Conservation (phyloP, 768 basidiomycete genomes). For the Grammothele lineata region DNA sequence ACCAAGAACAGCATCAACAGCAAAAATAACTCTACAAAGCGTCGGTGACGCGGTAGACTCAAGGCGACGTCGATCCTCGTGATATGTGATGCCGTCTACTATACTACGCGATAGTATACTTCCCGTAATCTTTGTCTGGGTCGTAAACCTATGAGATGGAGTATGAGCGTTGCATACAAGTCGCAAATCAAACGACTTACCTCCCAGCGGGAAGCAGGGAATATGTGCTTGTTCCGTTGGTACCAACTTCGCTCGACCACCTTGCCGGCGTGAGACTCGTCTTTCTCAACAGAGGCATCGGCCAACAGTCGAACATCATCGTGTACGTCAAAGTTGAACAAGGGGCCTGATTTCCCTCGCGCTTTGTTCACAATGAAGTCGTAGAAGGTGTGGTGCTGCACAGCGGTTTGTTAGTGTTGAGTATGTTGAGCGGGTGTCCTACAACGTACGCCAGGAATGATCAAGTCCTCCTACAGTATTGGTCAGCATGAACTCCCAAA, state of each 20-base stretch:
- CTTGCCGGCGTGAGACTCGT: constrained; percentile 98
- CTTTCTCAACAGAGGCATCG: constrained; percentile 95
- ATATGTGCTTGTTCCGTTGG: constrained; percentile 95
- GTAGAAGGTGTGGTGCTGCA: constrained; percentile 94
- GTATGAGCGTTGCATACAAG: not conserved
- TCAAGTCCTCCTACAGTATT: constrained; percentile 81
- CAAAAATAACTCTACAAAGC: too few relatives aligned
- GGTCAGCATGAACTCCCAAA: constrained; percentile 1
- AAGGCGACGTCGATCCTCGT: too few relatives aligned
- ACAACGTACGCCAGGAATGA: constrained; percentile 77
- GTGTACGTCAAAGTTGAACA: constrained; percentile 99
- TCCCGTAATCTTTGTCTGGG: constrained; percentile 90
- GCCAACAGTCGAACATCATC: constrained; percentile 93
- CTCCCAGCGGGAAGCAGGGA: constrained; percentile 97
- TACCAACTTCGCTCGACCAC: constrained; percentile 97
- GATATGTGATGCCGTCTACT: constrained; percentile 10
- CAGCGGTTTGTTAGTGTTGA: constrained; percentile 8
- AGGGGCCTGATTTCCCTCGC: constrained; percentile 93
- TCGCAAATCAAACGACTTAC: too few relatives aligned
- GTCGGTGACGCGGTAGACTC: too few relatives aligned
- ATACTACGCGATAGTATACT: constrained; percentile 67
- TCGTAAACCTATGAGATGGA: constrained; percentile 66
- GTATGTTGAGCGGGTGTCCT: constrained; percentile 21
- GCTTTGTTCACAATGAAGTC: constrained; percentile 99
- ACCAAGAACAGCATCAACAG: too few relatives aligned